Evolutionary conservation across 495 filamentous ascomycete species (phyloP).

Genomic region (Talaromyces nanjingensis): DNA sequence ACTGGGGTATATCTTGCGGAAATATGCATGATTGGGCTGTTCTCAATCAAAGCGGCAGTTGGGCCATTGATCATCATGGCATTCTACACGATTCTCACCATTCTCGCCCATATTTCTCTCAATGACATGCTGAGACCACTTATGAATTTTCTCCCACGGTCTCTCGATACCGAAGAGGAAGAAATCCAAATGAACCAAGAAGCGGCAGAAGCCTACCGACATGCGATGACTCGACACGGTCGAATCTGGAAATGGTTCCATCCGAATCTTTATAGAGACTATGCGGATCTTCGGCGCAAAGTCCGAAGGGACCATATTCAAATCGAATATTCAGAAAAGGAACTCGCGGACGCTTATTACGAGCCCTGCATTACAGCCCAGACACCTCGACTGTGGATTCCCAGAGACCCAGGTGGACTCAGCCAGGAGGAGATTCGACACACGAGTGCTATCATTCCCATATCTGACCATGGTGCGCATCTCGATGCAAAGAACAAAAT

Average conservation of each 20-base stretch:
- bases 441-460: constrained; percentile 43
- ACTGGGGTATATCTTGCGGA: constrained; percentile 79
- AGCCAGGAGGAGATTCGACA: constrained; percentile 55
- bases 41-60: constrained; percentile 58
- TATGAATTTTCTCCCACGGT: constrained; percentile 64
- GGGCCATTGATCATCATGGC: constrained; percentile 76
- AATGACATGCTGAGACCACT: constrained; percentile 68
- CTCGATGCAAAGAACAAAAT: constrained; percentile 57
- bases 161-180: constrained; percentile 42
- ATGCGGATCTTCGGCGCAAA: constrained; percentile 58
- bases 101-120: constrained; percentile 71
- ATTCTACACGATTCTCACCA: constrained; percentile 66
- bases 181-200: constrained; percentile 29
- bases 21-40: constrained; percentile 80
- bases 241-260: constrained; percentile 63
- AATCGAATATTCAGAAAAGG: constrained; percentile 46
- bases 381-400: constrained; percentile 62
- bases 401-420: constrained; percentile 58
- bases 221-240: constrained; percentile 11
- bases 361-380: constrained; percentile 58
- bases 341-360: constrained; percentile 52
- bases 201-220: constrained; percentile 14
- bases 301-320: constrained; percentile 54
- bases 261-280: constrained; percentile 69
- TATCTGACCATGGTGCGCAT: constrained; percentile 59